Conservation (phyloP, 1,284 basidiomycete genomes). For the Singerocomus inundabilis region DNA sequence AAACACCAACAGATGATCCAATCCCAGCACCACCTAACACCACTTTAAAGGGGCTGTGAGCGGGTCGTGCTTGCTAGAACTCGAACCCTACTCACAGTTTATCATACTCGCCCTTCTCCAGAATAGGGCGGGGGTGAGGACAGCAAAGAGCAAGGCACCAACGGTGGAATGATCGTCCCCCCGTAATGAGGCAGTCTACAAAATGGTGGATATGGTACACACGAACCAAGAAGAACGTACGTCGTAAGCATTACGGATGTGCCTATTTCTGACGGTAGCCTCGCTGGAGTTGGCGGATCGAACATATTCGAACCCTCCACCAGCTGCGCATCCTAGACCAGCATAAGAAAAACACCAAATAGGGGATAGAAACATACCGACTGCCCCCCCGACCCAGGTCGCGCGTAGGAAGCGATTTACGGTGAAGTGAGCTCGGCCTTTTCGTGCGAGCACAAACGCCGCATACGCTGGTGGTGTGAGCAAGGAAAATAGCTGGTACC, state of each 20-base stretch:
- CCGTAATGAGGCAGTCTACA: constrained; percentile 54
- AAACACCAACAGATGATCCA: constrained; percentile 57
- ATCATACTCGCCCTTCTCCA: constrained; percentile 61
- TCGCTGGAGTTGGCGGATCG: constrained; percentile 42
- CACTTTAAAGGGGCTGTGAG: constrained; percentile 39
- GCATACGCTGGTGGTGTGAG: constrained; percentile 59
- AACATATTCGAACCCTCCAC: constrained; percentile 46
- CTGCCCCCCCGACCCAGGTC: constrained; percentile 64
- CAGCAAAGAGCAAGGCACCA: constrained; percentile 58
- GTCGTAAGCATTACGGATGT: constrained; percentile 51
- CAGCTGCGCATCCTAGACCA: constrained; percentile 36
- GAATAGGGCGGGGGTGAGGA: constrained; percentile 62
- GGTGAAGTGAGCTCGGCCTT: constrained; percentile 51
- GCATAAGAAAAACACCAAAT: neutral
- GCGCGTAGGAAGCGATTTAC: constrained; percentile 62
- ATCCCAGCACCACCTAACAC: constrained; percentile 67
- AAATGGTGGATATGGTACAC: neutral
- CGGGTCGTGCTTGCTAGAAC: neutral
- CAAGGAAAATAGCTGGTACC: constrained; percentile 63
- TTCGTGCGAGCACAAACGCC: constrained; percentile 49
- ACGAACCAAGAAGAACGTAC: constrained; percentile 36
- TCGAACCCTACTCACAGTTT: constrained; percentile 45
- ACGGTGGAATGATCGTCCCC: constrained; percentile 70
- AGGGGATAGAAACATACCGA: constrained; percentile 34
- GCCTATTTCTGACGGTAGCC: constrained; percentile 39